These are phyloP conservation scores for Podila horticola DNA, from an alignment of 192 early-diverging fungal species.

Conservation along the genomic window DNA sequence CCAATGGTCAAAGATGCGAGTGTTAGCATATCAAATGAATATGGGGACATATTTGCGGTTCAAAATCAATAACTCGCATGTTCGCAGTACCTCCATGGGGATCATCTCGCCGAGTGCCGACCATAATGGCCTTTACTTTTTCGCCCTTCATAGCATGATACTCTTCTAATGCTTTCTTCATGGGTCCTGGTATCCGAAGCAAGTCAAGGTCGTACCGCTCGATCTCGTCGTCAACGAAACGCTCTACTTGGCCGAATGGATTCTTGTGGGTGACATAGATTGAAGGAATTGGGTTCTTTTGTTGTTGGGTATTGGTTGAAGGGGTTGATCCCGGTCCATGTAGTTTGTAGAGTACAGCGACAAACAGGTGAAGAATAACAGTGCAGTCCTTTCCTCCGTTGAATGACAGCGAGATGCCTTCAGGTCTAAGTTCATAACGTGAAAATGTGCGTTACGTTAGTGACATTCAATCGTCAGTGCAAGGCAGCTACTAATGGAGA, in stretches of 20 bases:
- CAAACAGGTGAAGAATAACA: constrained; percentile 84
- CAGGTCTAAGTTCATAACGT: constrained; percentile 53
- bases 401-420: constrained; percentile 81
- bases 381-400: constrained; percentile 99
- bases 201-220: constrained; percentile 78
- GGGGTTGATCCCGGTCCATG: constrained; percentile 14
- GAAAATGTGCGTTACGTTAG: too few relatives aligned
- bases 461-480: too few relatives aligned
- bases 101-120: constrained; percentile 82
- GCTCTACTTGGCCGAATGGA: constrained; percentile 88
- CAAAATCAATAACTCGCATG: background rate
- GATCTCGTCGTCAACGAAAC: constrained; percentile 81
- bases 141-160: constrained; percentile 68
- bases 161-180: constrained; percentile 80
- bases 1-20: background rate
- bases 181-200: constrained; percentile 72
- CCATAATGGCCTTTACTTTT: constrained; percentile 76
- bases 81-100: constrained; percentile 69
- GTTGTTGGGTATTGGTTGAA: constrained; percentile 6
- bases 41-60: background rate
- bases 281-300: constrained; percentile 55
- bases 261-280: constrained; percentile 84
- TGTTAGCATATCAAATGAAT: background rate
- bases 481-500: too few relatives aligned
- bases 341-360: constrained; percentile 68